These are phyloP conservation scores for Elsinoe fawcettii DNA, from an alignment of 2,329 filamentous ascomycete genomes.

Conservation along the genomic window DNA sequence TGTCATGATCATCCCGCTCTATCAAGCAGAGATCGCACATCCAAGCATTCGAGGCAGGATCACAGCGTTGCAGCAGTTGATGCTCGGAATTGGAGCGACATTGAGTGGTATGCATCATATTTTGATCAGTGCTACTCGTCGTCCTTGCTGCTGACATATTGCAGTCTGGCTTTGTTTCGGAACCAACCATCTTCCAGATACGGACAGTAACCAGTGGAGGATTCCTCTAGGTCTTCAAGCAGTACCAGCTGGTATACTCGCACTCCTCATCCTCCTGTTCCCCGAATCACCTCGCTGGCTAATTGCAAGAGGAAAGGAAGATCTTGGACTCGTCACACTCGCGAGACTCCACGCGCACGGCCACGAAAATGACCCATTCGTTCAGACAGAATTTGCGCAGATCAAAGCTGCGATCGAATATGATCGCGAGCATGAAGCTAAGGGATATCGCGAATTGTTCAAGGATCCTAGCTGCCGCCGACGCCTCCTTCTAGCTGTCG, in stretches of 20 bases:
- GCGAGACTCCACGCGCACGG: slow-evolving; percentile 23
- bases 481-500: slow-evolving; percentile 23
- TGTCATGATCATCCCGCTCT: slow-evolving; percentile 63
- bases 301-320: slow-evolving; percentile 32
- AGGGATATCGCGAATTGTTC: slow-evolving; percentile 23
- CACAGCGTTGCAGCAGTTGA: slow-evolving; percentile 23
- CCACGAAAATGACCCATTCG: slow-evolving; percentile 22
- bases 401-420: slow-evolving; percentile 23
- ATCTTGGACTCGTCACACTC: slow-evolving; percentile 29
- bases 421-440: slow-evolving; percentile 21
- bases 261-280: slow-evolving; percentile 28
- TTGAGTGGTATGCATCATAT: too few relatives aligned
- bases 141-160: slow-evolving; percentile 35
- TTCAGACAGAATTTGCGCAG: slow-evolving; percentile 23
- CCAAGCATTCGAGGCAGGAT: slow-evolving; percentile 22
- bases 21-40: slow-evolving; percentile 67
- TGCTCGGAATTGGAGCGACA: slow-evolving; percentile 58
- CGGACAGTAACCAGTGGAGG: slow-evolving; percentile 22
- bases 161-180: slow-evolving; percentile 37
- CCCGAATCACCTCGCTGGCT: slow-evolving; percentile 42
- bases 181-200: slow-evolving; percentile 20
- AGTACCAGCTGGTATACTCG: slow-evolving; percentile 21
- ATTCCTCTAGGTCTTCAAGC: slow-evolving; percentile 22
- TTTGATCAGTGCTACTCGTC: too few relatives aligned
- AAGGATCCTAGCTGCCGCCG: slow-evolving; percentile 21